Evolutionary conservation across 2,329 filamentous ascomycete genomes (phyloP), one percentile per base, ranked within the genome.

Genomic region (Cercospora nicotianae): DNA sequence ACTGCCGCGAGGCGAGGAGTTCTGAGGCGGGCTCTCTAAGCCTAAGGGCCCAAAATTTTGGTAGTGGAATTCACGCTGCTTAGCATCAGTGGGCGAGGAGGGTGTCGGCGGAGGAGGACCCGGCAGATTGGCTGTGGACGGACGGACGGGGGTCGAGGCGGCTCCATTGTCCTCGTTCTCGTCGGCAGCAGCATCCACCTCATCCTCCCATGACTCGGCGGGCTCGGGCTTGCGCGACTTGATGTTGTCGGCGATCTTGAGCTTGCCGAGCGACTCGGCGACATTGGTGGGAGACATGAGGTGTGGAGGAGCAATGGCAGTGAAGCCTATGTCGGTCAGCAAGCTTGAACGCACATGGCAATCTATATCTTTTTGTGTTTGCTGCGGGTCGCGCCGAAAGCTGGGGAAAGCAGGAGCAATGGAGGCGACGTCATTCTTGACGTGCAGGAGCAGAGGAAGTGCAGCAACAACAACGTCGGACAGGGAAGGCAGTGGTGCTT

Each of bases 141-240:
- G 71, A 28, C 65, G 73, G 73, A 65, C 73, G 66, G 71, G 73
- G 72, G 62, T 76, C 66, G 68, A 78, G 73, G 70, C 67, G 73
- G 55, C 45, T 64, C 66, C 73, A 67, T 69, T 42, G 70, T 79
- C 73, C 59, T 77, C 75, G 61, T 73, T 75, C 53, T 77, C 77
- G 64, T 70, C 69, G 62, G 67, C 68, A 57, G 77, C 75, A 66
- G 83, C 82, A 12, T 83, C 79, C 33, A 85, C 84, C 65, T 91
- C 91, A 74, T 95, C 90, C 80, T 93, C 91, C 91, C 91, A 94
- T 53, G 89, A 92, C 71, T 93, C 91, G 63, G 85, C 87, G 2
- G 72, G 70, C 59, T 73, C 68, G 53, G 69, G 57, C 42, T 65
- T 68, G 59, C 69, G 68, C 23, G 61, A 42, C 60, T 69, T 66